Evolutionary conservation across 148 eudicot species (phyloP).

Genomic region (Beta vulgaris): DNA sequence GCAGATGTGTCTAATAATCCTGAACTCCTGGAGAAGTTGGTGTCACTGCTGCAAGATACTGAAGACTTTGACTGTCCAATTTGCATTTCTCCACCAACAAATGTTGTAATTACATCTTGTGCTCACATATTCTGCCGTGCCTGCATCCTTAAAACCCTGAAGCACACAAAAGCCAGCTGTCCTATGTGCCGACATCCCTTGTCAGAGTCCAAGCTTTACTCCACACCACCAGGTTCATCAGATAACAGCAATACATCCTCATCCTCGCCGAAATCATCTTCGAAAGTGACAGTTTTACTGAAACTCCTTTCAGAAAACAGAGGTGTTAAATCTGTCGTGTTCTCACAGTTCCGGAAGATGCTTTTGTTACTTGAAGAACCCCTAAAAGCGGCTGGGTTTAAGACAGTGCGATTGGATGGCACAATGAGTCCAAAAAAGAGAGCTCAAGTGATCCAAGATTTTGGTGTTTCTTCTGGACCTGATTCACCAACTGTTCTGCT

Average conservation of each 20-base stretch:
- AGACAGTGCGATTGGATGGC: constrained; percentile 73
- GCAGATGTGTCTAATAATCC: constrained; percentile 89
- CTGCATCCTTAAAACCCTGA: constrained; percentile 78
- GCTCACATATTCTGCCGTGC: constrained; percentile 82
- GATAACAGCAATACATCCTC: constrained; percentile 31
- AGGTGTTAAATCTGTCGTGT: constrained; percentile 63
- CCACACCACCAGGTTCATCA: constrained; percentile 58
- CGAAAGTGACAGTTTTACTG: constrained; percentile 65
- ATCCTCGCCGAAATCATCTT: constrained; percentile 38
- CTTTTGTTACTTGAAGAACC: constrained; percentile 78
- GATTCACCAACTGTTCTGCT: constrained; percentile 71
- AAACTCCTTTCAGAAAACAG: constrained; percentile 60
- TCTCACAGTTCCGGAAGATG: constrained; percentile 87
- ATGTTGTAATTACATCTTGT: constrained; percentile 72
- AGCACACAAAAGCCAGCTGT: constrained; percentile 57
- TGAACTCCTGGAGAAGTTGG: constrained; percentile 69
- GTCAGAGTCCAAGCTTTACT: constrained; percentile 76
- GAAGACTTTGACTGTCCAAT: constrained; percentile 96
- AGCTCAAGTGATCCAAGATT: constrained; percentile 62
- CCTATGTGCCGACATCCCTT: constrained; percentile 88
- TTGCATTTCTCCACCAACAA: constrained; percentile 80
- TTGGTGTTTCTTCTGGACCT: constrained; percentile 36
- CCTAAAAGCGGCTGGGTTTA: constrained; percentile 68
- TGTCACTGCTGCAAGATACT: constrained; percentile 71
- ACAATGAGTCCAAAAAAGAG: constrained; percentile 80